These are phyloP conservation scores for Syncephalastrum sp. DNA, from an alignment of 371 early-diverging fungal genomes.

Conservation along the genomic window DNA sequence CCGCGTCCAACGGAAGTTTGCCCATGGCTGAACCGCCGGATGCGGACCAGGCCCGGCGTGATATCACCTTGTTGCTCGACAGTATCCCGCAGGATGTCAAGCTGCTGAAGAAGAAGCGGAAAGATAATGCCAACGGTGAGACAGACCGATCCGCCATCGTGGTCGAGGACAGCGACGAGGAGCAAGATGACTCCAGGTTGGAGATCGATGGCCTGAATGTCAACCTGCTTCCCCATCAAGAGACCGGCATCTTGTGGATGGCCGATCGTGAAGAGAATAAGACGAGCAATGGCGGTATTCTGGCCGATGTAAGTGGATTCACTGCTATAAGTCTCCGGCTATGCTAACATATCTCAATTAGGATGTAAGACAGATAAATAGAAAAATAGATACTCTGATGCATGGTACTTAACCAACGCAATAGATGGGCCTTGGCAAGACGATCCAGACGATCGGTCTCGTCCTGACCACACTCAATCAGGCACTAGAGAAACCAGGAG, in stretches of 20 bases:
- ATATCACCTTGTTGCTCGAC: constrained; percentile 36
- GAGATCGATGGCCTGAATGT: constrained; percentile 34
- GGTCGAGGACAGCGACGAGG: constrained; percentile 3
- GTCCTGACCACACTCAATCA: constrained; percentile 43
- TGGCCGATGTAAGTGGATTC: constrained; percentile 63
- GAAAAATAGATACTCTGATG: background rate
- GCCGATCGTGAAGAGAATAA: constrained; percentile 42
- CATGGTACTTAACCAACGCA: background rate
- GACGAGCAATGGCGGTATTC: constrained; percentile 66
- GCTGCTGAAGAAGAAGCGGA: background rate
- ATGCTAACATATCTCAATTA: constrained; percentile 4
- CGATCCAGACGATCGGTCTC: constrained; percentile 80
- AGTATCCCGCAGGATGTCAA: constrained; percentile 31
- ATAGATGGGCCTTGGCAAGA: constrained; percentile 90
- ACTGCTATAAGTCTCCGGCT: background rate
- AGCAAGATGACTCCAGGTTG: constrained; percentile 4
- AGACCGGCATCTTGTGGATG: constrained; percentile 48
- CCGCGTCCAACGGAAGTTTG: too few species aligned
- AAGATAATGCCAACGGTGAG: too few species aligned
- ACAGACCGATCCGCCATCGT: background rate
- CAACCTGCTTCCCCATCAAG: constrained; percentile 40
- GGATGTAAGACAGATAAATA: constrained; percentile 20
- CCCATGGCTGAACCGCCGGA: background rate
- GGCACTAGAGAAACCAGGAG: constrained; percentile 19
- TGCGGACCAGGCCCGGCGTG: constrained; percentile 26